Evolutionary conservation across 495 filamentous ascomycete species (phyloP).

Genomic region (Penicillium parvum): DNA sequence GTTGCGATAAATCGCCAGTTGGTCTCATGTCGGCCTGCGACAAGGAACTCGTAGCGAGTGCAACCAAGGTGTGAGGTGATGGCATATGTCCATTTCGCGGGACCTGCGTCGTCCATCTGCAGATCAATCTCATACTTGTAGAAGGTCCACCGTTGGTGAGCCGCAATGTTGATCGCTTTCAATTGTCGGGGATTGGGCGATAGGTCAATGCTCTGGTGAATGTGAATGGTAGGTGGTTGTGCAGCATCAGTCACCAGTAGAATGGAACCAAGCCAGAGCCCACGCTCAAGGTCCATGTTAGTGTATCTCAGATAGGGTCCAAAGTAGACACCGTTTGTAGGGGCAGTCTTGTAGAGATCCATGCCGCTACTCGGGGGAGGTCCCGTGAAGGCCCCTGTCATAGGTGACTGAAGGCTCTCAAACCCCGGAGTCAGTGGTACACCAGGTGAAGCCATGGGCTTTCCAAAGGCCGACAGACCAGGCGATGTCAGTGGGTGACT

Average conservation of each 20-base stretch:
- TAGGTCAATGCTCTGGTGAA: conserved; percentile 85
- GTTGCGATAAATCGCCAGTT: conserved; percentile 97
- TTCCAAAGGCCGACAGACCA: conserved; percentile 61
- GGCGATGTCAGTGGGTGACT: conserved; percentile 71
- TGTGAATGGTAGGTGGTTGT: conserved; percentile 95
- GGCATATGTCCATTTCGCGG: conserved; percentile 95
- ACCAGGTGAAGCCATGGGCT: conserved; percentile 72
- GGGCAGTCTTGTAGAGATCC: conserved; percentile 85
- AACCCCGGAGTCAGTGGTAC: conserved; percentile 70
- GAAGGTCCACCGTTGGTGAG: conserved; percentile 90
- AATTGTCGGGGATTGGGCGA: conserved; percentile 91
- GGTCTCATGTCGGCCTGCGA: conserved; percentile 83
- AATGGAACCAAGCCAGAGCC: conserved; percentile 81
- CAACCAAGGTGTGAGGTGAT: conserved; percentile 96
- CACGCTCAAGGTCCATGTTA: conserved; percentile 93
- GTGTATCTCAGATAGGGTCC: conserved; percentile 93
- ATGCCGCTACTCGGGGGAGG: conserved; percentile 85
- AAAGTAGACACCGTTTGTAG: conserved; percentile 98
- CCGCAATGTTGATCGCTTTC: conserved; percentile 75
- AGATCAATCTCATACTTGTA: conserved; percentile 94
- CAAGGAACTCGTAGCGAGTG: conserved; percentile 96
- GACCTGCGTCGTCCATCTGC: conserved; percentile 76
- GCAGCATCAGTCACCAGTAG: conserved; percentile 82
- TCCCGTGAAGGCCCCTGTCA: conserved; percentile 66
- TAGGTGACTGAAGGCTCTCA: conserved; percentile 68